Base-by-base conservation (phyloP, 2,329 filamentous ascomycete genomes). In the Knufia fluminis region DNA sequence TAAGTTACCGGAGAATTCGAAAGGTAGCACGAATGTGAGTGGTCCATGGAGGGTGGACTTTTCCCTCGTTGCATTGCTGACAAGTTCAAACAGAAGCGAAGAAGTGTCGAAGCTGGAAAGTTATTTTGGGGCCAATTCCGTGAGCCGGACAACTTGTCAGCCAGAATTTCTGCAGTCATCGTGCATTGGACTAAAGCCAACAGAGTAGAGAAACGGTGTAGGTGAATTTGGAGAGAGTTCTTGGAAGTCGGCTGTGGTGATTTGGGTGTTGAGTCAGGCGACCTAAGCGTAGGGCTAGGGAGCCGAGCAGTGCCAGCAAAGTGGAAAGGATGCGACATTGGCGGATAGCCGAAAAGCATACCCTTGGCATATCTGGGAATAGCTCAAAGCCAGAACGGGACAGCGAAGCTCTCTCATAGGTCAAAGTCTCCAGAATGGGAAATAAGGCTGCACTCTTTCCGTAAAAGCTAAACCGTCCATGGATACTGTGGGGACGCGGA, bases 101-200 rank as follows among this genome's bases (percentile, higher is more conserved):
- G 24, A 45, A 26, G 20, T 23, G 20, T 26, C 28, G 33, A 28
- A 48, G 45, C 45, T 39, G 35, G 32, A 40, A 35, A 48, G 31
- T 23, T 48, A 48, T 48, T 48, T 48, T 48, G 45, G 45, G 45
- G 45, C 45, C 45, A 28, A 14, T 26, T 36, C 33, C 14, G 19
- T 12, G 16, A 31, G 44, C 14, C n/a, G 45, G 20, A 24, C 6
- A 33, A 28, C 33, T 39, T 48, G 45, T 48, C 45, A 48, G 45
- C 33, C 22, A 16, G 12, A 23, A 32, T 12, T 41, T 6, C 42
- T 45, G 42, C 26, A 35, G 42, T 45, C 42, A 45, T 45, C 42
- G 14, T 33, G 42, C 42, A 45, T 45, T 33, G 24, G 23, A 44
- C 8, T n/a, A 14, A 26, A 26, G 19, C 3, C 28, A 4, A 9